Percentiles rank a stretch among this genome's conserved stretches.
These are phyloP conservation scores for Ampelocalamus luodianensis DNA, from an alignment of 176 grass and related monocot genomes.

Conservation along the genomic window DNA sequence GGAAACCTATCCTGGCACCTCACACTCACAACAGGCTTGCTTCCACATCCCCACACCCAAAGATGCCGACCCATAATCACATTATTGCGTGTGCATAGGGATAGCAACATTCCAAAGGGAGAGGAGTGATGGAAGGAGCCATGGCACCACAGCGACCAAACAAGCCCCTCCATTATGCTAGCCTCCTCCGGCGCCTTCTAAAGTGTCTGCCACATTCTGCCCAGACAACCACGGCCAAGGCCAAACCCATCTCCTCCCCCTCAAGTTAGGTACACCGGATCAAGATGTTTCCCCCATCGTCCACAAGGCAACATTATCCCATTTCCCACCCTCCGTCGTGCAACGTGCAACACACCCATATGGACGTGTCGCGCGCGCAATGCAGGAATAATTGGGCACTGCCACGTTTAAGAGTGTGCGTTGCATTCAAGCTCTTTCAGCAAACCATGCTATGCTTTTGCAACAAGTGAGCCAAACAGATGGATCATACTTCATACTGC, in stretches of 20 bases:
- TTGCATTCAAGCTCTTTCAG: background rate
- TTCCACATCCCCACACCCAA: constrained; percentile 37
- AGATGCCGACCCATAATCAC: constrained; percentile 45
- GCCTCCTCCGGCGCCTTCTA: constrained; percentile 41
- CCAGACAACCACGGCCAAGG: constrained; percentile 47
- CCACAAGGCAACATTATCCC: constrained; percentile 13
- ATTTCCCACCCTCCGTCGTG: background rate
- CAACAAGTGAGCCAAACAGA: background rate
- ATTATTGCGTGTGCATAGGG: constrained; percentile 20
- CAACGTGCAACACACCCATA: constrained; percentile 36
- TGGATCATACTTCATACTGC: background rate
- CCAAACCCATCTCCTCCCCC: constrained; percentile 31
- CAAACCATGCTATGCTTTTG: background rate
- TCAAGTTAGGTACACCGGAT: constrained; percentile 35
- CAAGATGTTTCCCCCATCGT: constrained; percentile 35
- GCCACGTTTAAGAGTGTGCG: constrained; percentile 17
- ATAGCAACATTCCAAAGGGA: constrained; percentile 32
- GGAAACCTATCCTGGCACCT: constrained; percentile 17
- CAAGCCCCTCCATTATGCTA: constrained; percentile 38
- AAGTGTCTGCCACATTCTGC: constrained; percentile 48
- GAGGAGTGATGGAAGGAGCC: background rate
- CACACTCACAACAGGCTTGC: constrained; percentile 6
- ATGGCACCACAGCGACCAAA: constrained; percentile 25
- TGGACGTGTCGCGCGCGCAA: constrained; percentile 19
- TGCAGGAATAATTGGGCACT: constrained; percentile 2